Base-by-base conservation (phyloP, 140 eudicot species). In the Erigeron philadelphicus region DNA sequence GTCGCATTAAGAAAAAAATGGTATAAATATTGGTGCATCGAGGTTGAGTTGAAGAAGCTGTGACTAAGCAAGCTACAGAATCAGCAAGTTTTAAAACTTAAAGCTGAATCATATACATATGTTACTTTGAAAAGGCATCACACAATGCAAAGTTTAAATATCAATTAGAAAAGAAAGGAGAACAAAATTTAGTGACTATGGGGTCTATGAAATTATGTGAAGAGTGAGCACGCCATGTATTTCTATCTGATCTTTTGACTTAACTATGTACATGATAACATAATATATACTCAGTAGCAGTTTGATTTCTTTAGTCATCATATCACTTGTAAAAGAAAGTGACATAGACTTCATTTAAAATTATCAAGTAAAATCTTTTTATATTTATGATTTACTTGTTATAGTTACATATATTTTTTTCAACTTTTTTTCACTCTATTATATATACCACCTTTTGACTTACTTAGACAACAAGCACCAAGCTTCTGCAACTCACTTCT, bases 161-260 rank as follows among this genome's bases (percentile, higher is more conserved):
- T 31, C 38, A 31, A 31, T 31, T 31, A 31, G 41, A 10, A 64
- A 17, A 4, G 10, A 42, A 31, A 3, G 8, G 0, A 64, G 17
- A 42, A 43, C 52, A 42, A 6, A 54, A 64, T 43, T 16, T 40
- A 71, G 56, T 42, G 66, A 41, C 47, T 9, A 74, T 74, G 79
- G 81, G 80, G 76, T 46, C 76, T 25, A 64, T 23, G 57, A 42
- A 76, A 77, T 77, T 72, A 77, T 71, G 77, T 45, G 73, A 12
- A 64, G 47, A 42, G n/a, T 45, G 63, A 73, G 81, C 81, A 77
- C 81, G 81, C 81, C 81, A 45, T 55, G 19, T 77, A 38, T 70
- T 5, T 11, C 3, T 69, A 57, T 40, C 13, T 50, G 19, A 11
- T 5, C 25, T 50, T 50, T 16, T n/a, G 16, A 50, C 11, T 53